Percentiles rank a stretch among this genome's conserved stretches.
These are phyloP conservation scores for Phalaenopsis hybrid DNA, from an alignment of 116 monocot species.

Conservation along the genomic window DNA sequence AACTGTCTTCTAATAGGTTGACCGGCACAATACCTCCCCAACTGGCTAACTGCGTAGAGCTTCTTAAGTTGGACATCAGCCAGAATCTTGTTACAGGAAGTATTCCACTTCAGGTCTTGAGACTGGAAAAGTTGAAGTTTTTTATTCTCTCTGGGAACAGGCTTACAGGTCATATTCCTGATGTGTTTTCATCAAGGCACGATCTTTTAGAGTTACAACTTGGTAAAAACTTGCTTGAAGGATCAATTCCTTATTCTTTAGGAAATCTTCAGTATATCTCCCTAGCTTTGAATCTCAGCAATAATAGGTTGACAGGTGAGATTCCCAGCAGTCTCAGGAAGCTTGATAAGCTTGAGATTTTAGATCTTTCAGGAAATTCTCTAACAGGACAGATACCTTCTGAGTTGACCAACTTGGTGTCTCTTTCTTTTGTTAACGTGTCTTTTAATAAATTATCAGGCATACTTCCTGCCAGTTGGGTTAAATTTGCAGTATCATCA, in stretches of 20 bases:
- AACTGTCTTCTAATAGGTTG: conserved; percentile 42
- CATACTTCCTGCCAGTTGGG: conserved; percentile 43
- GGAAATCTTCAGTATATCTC: conserved; percentile 54
- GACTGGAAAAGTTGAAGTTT: conserved; percentile 29
- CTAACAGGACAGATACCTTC: conserved; percentile 58
- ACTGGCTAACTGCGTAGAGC: conserved; percentile 46
- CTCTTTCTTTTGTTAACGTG: conserved; percentile 56
- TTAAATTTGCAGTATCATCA: conserved; percentile 34
- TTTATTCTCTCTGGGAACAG: conserved; percentile 49
- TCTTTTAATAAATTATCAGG: conserved; percentile 60
- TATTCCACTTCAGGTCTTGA: conserved; percentile 37
- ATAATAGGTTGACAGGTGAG: conserved; percentile 39
- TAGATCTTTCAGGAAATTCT: conserved; percentile 65
- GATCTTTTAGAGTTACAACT: conserved; percentile 51
- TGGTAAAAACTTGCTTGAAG: conserved; percentile 55
- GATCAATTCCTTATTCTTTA: conserved; percentile 49
- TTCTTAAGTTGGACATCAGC: conserved; percentile 44
- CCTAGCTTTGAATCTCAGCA: conserved; percentile 42
- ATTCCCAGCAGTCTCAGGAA: conserved; percentile 47
- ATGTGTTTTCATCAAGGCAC: conserved; percentile 48
- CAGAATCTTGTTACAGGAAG: conserved; percentile 48
- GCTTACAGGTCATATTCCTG: conserved; percentile 45
- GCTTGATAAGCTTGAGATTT: conserved; percentile 50
- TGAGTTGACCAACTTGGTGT: conserved; percentile 40
- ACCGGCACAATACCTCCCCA: conserved; percentile 46